Base-by-base conservation (phyloP, 441 rosid species). In the Populus hybrid region DNA sequence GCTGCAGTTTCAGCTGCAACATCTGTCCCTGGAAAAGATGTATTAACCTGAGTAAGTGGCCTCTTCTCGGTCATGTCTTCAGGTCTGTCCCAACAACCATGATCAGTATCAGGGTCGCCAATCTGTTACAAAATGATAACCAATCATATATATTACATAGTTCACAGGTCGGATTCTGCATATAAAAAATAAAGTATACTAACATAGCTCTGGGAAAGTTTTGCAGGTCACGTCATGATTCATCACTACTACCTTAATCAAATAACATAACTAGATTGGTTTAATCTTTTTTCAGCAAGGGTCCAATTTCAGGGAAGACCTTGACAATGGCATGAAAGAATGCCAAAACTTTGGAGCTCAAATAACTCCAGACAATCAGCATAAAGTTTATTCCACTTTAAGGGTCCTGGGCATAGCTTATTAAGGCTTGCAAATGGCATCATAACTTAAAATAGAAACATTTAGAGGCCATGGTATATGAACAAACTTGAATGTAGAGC, bases 1-100 rank as follows among this genome's bases (percentile, higher is more conserved):
- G 98, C 99, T 9, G 98, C 97, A 66, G 98, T 92, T 82, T 96
- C 98, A 11, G 98, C 98, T 73, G 98, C 98, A 83, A 94, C 99
- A 40, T 96, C 98, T 1, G 96, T 77, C 69, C 99, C 99, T 2
- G 97, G 97, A 83, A 77, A 79, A 5, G 97, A 82, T 35, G 78
- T 40, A 73, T 96, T 91, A 70, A 96, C 85, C 82, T 88, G 90
- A 34, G 81, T 83, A 20, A 92, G 86, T 2, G 98, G 97, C 83
- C 99, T 88, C 84, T 88, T 86, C 89, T 81, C 91, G 0, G 81
- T 86, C 98, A 96, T 93, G 1, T 73, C 75, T 82, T 96, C 98
- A 4, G 99, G 99, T 82, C 97, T 96, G 21, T 91, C 90, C 99
- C 99, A 96, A 72, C 99, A 96, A 36, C 79, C 78, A 76, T 96